Base-by-base conservation (phyloP, 768 basidiomycete species). In the Mycena maculata region DNA sequence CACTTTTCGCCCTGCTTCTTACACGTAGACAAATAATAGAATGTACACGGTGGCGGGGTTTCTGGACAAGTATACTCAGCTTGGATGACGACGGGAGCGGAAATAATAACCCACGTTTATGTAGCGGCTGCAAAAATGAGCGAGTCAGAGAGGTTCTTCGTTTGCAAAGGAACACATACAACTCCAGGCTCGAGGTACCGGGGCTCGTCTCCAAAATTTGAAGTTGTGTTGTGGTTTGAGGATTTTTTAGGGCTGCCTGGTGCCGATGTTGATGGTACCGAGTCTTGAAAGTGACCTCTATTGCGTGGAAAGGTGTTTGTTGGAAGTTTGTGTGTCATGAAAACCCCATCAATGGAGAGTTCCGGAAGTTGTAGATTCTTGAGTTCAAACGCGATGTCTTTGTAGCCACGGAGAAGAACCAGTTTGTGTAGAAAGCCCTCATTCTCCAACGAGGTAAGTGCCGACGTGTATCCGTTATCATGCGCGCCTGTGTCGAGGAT, bases 401-500 rank as follows among this genome's bases (percentile, higher is more conserved):
- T 73, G 72, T 86, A 86, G 42, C 85, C 82, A 63, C 82, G 82
- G 23, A 87, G 76, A 31, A 86, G 78, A 22, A 85, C 73, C 33
- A 86, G 72, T 71, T 84, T 87, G 58, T 82, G 74, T 45, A 77
- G 72, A 60, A 80, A 76, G 31, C 85, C 84, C 31, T 79, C 76
- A 62, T 84, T 86, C 23, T 82, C 76, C 58, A 83, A 75, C 23
- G 80, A 79, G 25, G 78, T 77, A 42, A 86, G 78, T 18, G 76
- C 72, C 28, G 83, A 75, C 44, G 79, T 74, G 71, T 86, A 87
- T 55, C 86, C 86, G 73, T 84, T 85, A 73, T 87, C 86, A 63
- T 87, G 86, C 44, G 81, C 80, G 54, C 86, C 84, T 85, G 62
- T 27, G 62, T 27, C 3, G 12, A 58, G 5, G 36, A 23, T 48